Evolutionary conservation across 108 stramenopile genomes (phyloP).

Genomic region (Pinguiococcus pyrenoidosus): DNA sequence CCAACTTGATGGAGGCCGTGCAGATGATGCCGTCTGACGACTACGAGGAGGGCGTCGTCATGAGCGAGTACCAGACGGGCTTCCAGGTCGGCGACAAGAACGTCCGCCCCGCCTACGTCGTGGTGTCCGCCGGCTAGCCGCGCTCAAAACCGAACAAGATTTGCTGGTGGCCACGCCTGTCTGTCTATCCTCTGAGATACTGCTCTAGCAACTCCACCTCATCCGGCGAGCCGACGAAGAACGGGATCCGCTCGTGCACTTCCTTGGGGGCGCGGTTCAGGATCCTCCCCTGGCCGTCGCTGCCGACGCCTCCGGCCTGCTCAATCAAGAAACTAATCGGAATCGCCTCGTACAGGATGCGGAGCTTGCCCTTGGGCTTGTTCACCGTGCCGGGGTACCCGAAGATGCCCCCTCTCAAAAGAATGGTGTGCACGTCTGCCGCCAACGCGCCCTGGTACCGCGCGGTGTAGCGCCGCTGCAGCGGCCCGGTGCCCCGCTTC

Average conservation of each 20-base stretch:
- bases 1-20: background rate
- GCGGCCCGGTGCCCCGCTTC: slow-evolving; percentile 1
- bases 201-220: slow-evolving; percentile 36
- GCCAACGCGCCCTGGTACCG: slow-evolving; percentile 26
- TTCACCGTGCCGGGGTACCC: slow-evolving; percentile 27
- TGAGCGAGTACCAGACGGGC: background rate
- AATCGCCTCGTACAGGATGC: slow-evolving; percentile 82
- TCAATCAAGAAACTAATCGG: slow-evolving; percentile 73
- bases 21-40: background rate
- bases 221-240: slow-evolving; percentile 46
- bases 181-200: too few species aligned
- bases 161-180: too few species aligned
- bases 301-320: slow-evolving; percentile 55
- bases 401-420: slow-evolving; percentile 23
- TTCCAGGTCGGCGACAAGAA: background rate
- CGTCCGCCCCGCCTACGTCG: background rate
- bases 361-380: slow-evolving; percentile 69
- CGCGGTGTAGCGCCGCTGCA: slow-evolving; percentile 2
- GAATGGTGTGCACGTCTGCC: slow-evolving; percentile 28
- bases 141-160: too few species aligned
- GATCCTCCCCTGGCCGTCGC: slow-evolving; percentile 23
- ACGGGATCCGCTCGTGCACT: slow-evolving; percentile 37
- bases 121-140: too few species aligned
- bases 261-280: slow-evolving; percentile 24
- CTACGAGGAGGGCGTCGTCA: background rate